Base-by-base conservation (phyloP, 1,139 yeast genomes). In the Hyphopichia pseudoburtonii region DNA sequence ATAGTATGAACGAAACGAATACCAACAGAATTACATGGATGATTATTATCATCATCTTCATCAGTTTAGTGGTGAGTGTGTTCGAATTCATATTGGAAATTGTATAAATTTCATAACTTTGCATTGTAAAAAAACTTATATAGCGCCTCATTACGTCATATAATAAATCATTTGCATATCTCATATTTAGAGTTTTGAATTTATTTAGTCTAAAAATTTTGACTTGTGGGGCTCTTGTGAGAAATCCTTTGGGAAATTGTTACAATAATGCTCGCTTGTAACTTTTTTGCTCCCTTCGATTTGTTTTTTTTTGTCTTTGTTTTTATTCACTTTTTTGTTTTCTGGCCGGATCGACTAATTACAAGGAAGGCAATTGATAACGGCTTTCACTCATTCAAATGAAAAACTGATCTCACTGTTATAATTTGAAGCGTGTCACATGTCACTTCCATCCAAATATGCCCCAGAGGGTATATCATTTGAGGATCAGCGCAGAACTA, bases 11-110 rank as follows among this genome's bases (percentile, higher is more conserved):
- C 8, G 98, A 92, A 60, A 78, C 81, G 47, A 89, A 88, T 56
- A 90, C 94, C 76, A 86, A 88, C 29, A 74, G 95, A 46, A 87
- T 92, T 42, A 89, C 97, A 0, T 83, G 90, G 81, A 84, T 92
- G 78, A 83, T 92, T 44, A 87, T 94, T 38, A 70, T 85, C 15
- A 86, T 92, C 26, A 87, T 92, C 45, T 80, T 85, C 35, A 60
- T 90, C 36, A 86, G 95, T 48, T 76, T 92, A 36, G 63, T 80
- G 24, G 96, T 92, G 32, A 70, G 76, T 50, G 40, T 69, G 29
- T 70, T 72, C 47, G 76, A 72, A 46, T 69, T 72, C 39, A 42
- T 67, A 28, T 52, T 70, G 34, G 71, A 62, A 36, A 52, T 69
- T 18, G 17, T 66, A 11, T 62, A 56, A 38, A 17, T 5, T 7